phyloP scores from a whole-genome alignment of 306 rosid species.

The Comarum palustre region DNA sequence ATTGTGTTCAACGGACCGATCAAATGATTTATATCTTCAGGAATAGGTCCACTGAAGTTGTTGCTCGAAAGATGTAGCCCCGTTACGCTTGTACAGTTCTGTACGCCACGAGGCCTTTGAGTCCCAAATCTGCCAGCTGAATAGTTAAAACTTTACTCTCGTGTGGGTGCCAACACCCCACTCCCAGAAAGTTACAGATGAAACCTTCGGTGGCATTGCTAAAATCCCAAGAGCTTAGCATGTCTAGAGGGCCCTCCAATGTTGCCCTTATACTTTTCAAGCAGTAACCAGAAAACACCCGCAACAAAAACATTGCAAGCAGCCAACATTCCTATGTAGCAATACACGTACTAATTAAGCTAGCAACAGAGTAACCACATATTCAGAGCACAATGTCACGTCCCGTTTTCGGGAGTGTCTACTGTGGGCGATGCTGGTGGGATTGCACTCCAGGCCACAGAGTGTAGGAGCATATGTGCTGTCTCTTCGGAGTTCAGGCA shows the following conservation, averaged over 20 bases:
- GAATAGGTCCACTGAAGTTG: slow-evolving; percentile 53
- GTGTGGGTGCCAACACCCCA: slow-evolving; percentile 87
- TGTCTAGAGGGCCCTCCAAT: slow-evolving; percentile 49
- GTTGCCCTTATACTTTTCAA: slow-evolving; percentile 38
- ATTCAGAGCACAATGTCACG: too few relatives aligned
- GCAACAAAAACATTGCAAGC: slow-evolving; percentile 9
- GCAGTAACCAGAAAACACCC: slow-evolving; percentile 43
- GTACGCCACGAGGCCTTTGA: slow-evolving; percentile 48
- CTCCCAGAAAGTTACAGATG: slow-evolving; percentile 61
- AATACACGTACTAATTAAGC: not conserved
- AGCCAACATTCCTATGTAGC: slow-evolving; percentile 9
- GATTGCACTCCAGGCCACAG: too few relatives aligned
- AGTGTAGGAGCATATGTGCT: too few relatives aligned
- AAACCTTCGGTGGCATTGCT: slow-evolving; percentile 54
- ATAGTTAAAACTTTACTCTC: slow-evolving; percentile 70
- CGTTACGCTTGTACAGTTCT: slow-evolving; percentile 59
- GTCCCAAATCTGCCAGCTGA: slow-evolving; percentile 58
- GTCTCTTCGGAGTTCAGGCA: too few relatives aligned
- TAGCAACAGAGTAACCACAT: too few relatives aligned
- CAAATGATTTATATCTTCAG: slow-evolving; percentile 27
- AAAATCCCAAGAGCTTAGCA: slow-evolving; percentile 60
- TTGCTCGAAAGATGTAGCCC: slow-evolving; percentile 76
- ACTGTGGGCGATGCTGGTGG: too few relatives aligned
- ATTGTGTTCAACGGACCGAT: slow-evolving; percentile 7
- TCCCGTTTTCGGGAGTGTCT: too few relatives aligned